These are phyloP conservation scores for Trifolium dubium DNA, from an alignment of 306 rosid genomes.

Conservation along the genomic window DNA sequence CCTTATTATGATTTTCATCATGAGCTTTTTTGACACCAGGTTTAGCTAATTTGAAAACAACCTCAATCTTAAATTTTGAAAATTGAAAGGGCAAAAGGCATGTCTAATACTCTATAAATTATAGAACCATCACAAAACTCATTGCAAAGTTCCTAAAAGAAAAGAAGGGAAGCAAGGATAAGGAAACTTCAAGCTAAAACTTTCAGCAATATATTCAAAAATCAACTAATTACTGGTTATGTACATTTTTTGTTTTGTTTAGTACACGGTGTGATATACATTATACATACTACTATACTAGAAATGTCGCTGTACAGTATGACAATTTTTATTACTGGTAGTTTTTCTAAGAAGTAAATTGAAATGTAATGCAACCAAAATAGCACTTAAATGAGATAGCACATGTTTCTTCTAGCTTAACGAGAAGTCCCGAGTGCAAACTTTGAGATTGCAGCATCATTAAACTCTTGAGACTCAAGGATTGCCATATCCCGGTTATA, in stretches of 20 bases:
- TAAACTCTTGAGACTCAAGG: neutral
- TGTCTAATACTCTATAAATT: neutral
- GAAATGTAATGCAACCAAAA: neutral
- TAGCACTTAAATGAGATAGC: neutral
- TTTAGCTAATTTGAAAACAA: slow-evolving; percentile 10
- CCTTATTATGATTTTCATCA: neutral
- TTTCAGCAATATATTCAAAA: slow-evolving; percentile 19
- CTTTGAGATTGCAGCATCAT: neutral
- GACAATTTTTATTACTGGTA: neutral
- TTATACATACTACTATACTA: no score
- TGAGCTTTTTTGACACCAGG: neutral
- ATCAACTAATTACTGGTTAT: neutral
- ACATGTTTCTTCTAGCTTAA: neutral
- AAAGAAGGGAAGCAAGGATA: neutral
- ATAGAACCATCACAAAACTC: neutral
- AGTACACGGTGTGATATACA: slow-evolving; percentile 5
- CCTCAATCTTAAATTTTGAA: neutral
- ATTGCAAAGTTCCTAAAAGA: neutral
- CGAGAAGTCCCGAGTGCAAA: neutral
- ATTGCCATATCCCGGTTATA: neutral
- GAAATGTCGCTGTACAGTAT: neutral
- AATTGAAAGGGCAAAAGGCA: neutral
- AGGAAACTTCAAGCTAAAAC: slow-evolving; percentile 4
- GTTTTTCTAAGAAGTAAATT: slow-evolving; percentile 1
- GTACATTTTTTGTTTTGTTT: neutral